A percentile compares a stretch with the other conserved stretches of the same genome.
These are phyloP conservation scores for Boletus fagicola DNA, from an alignment of 768 basidiomycete species.

Conservation along the genomic window DNA sequence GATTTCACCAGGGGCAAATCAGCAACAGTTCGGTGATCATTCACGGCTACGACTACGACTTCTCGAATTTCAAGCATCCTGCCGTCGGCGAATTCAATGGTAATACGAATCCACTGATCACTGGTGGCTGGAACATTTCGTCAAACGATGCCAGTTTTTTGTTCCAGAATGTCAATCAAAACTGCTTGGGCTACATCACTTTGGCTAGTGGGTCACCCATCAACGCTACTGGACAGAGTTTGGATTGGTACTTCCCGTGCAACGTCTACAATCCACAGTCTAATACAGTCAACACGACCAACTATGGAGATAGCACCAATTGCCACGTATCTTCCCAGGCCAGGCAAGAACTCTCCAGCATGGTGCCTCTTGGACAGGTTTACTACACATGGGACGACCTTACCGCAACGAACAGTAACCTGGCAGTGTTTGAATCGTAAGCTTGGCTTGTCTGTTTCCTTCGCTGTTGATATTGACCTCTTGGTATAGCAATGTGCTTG, in stretches of 20 bases:
- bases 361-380: conserved; percentile 74
- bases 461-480: conserved; percentile 6
- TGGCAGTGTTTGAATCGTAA: conserved; percentile 94
- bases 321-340: conserved; percentile 70
- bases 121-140: conserved; percentile 70
- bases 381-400: conserved; percentile 94
- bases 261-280: conserved; percentile 78
- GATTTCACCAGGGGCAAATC: conserved; percentile 78
- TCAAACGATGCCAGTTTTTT: conserved; percentile 92
- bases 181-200: conserved; percentile 76
- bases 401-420: conserved; percentile 60
- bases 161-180: conserved; percentile 88
- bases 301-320: conserved; percentile 58
- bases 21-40: conserved; percentile 84
- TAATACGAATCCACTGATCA: conserved; percentile 77
- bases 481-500: conserved; percentile 71
- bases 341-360: conserved; percentile 46
- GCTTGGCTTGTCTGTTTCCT: conserved; percentile 33
- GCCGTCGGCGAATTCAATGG: conserved; percentile 70
- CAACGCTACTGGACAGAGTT: conserved; percentile 50
- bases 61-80: conserved; percentile 85
- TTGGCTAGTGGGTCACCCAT: conserved; percentile 71
- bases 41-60: conserved; percentile 92
- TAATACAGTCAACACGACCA: conserved; percentile 65
- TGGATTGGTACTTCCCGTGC: conserved; percentile 99